Base-by-base conservation (phyloP, 2,329 filamentous ascomycete species). In the Talaromyces amestolkiae region DNA sequence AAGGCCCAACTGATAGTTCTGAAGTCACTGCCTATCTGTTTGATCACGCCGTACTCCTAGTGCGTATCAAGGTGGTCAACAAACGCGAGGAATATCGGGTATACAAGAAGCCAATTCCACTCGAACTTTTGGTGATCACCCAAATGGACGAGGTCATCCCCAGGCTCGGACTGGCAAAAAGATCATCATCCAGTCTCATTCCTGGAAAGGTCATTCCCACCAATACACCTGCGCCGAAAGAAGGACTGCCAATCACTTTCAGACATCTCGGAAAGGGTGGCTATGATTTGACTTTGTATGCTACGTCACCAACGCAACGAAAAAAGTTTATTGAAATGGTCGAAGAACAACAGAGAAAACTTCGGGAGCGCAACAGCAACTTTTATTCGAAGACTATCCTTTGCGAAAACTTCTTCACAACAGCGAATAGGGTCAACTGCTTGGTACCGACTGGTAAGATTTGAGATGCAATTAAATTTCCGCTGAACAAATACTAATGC, bases 261-360 rank as follows among this genome's bases (percentile, higher is more conserved):
- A 89, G 91, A 71, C 93, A 97, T 83, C 85, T 99, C 66, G 95
- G 95, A 58, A 97, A 96, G 79, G 93, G 93, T 63, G 95, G 94
- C 37, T 99, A 97, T 75, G 94, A 97, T 76, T 82, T 93, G 72
- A 95, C 93, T 3, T 84, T 99, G 4, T 98, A 90, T 77, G 94
- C 93, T 56, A 88, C 90, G 10, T 96, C 92, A 66, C 89, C 92
- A 71, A 90, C 92, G 9, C 91, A 92, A 31, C 87, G 95, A 66
- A 92, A 94, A 77, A 99, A 98, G 79, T 99, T 95, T 90, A 92
- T 99, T 75, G 93, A 99, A 79, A 89, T 92, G 73, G 97, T 99
- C 72, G 92, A 97, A 73, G 86, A 88, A 59, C 93, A 97, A 70
- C 96, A 99, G 77, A 88, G 91, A 72, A 91, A 91, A 68, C 84